A percentile compares a stretch with the other conserved stretches of the same genome.
phyloP scores from a whole-genome alignment of 768 basidiomycete genomes.

The Agaricus sinodeliciosus region DNA sequence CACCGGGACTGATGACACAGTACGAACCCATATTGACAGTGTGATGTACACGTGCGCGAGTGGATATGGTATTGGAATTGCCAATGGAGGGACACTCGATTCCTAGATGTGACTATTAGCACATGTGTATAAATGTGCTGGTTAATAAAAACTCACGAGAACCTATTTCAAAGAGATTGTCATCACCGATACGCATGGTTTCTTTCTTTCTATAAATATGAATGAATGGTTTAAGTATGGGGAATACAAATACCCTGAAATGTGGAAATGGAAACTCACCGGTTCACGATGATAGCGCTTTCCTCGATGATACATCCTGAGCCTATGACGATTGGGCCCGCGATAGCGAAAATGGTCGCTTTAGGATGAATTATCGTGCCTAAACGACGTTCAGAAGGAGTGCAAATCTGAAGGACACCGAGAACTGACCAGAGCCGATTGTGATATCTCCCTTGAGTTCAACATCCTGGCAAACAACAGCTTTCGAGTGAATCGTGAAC shows the following conservation, averaged over 20 bases:
- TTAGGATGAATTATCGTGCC: conserved; percentile 91
- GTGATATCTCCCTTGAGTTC: conserved; percentile 94
- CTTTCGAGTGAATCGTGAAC: conserved; percentile 85
- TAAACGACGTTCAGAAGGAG: conserved; percentile 16
- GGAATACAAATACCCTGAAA: neutral
- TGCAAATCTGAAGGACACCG: neutral
- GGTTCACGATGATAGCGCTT: conserved; percentile 82
- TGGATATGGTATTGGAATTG: conserved; percentile 79
- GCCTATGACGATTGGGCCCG: conserved; percentile 88
- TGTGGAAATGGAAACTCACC: conserved; percentile 30
- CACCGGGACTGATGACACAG: conserved; percentile 79
- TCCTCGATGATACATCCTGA: conserved; percentile 90
- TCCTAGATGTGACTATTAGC: conserved; percentile 38
- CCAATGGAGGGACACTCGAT: conserved; percentile 85
- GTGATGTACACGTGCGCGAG: conserved; percentile 77
- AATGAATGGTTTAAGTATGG: neutral
- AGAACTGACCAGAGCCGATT: conserved; percentile 64
- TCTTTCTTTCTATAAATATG: conserved; percentile 51
- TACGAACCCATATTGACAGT: conserved; percentile 72
- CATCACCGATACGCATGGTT: conserved; percentile 89
- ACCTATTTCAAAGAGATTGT: conserved; percentile 91
- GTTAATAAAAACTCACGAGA: conserved; percentile 57
- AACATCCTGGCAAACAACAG: conserved; percentile 88
- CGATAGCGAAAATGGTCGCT: conserved; percentile 87
- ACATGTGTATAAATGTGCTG: neutral